Conservation (phyloP, 768 basidiomycete genomes). For the Lactarius quietus region DNA sequence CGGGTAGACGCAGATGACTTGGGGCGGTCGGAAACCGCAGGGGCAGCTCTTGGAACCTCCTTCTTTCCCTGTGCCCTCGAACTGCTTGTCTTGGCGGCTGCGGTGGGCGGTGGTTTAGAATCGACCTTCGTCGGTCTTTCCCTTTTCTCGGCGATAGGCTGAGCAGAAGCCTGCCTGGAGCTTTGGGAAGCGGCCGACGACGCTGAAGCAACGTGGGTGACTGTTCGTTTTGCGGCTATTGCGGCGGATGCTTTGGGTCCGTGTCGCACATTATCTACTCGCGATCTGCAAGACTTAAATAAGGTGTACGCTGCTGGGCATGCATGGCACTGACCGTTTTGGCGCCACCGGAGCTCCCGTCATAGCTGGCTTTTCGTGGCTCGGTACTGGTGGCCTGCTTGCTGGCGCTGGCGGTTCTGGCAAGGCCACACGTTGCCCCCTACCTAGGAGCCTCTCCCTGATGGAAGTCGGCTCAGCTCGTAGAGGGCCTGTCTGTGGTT, state of each 20-base stretch:
- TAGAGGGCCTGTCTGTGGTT: conserved; percentile 6
- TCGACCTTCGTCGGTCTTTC: neutral
- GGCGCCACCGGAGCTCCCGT: neutral
- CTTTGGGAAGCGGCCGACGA: neutral
- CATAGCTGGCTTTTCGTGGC: conserved; percentile 1
- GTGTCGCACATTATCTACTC: conserved; percentile 19
- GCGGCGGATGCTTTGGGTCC: conserved; percentile 14
- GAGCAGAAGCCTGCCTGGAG: neutral
- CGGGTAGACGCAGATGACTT: conserved; percentile 12
- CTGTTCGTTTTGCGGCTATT: conserved; percentile 14
- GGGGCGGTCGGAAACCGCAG: conserved; percentile 3
- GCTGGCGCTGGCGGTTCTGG: conserved; percentile 3
- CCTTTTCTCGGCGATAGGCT: neutral
- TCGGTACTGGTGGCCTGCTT: neutral
- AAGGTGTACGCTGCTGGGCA: neutral
- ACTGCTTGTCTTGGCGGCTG: neutral
- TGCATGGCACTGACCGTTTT: conserved; percentile 6
- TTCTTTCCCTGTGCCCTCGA: neutral
- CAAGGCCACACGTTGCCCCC: conserved; percentile 16
- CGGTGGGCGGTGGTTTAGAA: neutral
- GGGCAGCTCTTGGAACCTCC: neutral
- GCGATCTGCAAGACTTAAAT: conserved; percentile 5
- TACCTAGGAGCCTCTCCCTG: conserved; percentile 20
- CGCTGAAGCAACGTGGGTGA: neutral
- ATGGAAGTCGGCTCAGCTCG: conserved; percentile 8